Evolutionary conservation across 306 rosid species (phyloP).

Genomic region (Urtica urens): DNA sequence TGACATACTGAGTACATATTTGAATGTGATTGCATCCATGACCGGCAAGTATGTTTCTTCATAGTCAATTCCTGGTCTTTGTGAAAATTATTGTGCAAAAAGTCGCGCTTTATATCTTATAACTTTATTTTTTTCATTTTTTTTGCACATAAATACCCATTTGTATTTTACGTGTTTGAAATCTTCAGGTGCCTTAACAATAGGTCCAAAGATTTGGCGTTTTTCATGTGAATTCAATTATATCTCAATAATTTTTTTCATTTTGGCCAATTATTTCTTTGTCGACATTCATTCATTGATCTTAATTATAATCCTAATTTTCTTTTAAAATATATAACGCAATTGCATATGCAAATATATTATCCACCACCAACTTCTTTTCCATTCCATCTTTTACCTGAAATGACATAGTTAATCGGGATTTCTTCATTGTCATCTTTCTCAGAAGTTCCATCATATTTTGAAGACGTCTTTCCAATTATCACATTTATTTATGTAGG

Average conservation of each 20-base stretch:
- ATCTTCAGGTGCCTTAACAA: background rate
- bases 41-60: no score
- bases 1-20: background rate
- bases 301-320: background rate
- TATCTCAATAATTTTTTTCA: background rate
- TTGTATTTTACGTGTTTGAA: background rate
- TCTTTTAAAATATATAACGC: background rate
- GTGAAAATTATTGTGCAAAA: background rate
- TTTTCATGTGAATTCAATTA: background rate
- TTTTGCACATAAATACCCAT: background rate
- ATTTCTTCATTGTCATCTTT: background rate
- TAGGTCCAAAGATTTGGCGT: background rate
- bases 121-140: background rate
- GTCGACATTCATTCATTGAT: background rate
- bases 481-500: background rate
- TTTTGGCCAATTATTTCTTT: background rate
- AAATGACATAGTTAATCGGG: background rate
- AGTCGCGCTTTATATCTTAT: background rate
- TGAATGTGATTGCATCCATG: background rate
- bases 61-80: background rate
- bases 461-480: background rate
- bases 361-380: background rate
- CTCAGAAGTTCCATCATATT: background rate
- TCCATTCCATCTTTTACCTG: background rate
- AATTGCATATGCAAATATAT: no score